phyloP scores from a whole-genome alignment of 441 rosid species.

The Populus hybrid region DNA sequence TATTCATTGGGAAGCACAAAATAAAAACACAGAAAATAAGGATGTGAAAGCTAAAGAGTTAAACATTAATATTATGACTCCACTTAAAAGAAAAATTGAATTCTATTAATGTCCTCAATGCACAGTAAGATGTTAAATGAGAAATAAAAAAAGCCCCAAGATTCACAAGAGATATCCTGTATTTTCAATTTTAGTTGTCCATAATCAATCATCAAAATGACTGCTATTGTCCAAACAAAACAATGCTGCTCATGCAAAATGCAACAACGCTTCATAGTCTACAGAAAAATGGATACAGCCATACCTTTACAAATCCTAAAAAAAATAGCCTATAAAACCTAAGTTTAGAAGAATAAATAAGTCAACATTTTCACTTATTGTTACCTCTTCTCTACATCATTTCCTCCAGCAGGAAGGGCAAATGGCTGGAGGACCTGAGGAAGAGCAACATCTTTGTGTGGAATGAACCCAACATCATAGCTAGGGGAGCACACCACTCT shows the following conservation, averaged over 20 bases:
- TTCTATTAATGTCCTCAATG: no score
- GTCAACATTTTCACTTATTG: background rate
- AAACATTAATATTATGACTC: no score
- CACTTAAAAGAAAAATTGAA: no score
- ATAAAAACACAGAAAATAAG: background rate
- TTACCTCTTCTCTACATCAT: constrained; percentile 83
- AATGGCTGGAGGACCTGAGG: constrained; percentile 94
- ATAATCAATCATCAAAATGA: background rate
- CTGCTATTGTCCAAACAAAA: background rate
- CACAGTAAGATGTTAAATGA: no score
- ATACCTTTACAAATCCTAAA: background rate
- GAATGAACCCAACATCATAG: constrained; percentile 88
- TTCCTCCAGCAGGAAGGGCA: constrained; percentile 93
- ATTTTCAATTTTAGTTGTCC: background rate
- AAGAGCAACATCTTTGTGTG: constrained; percentile 93
- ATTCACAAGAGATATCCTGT: background rate
- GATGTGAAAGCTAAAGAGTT: no score
- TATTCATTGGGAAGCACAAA: background rate
- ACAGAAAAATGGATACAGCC: background rate
- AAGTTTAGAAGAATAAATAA: background rate
- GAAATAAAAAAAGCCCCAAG: background rate
- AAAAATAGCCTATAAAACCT: background rate
- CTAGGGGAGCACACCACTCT: constrained; percentile 96
- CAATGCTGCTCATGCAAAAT: background rate
- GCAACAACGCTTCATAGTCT: background rate